Percentiles rank a stretch among this genome's conserved stretches.
Evolutionary conservation across 2,329 filamentous ascomycete species (phyloP).

Genomic region (Microascus cirrosus): DNA sequence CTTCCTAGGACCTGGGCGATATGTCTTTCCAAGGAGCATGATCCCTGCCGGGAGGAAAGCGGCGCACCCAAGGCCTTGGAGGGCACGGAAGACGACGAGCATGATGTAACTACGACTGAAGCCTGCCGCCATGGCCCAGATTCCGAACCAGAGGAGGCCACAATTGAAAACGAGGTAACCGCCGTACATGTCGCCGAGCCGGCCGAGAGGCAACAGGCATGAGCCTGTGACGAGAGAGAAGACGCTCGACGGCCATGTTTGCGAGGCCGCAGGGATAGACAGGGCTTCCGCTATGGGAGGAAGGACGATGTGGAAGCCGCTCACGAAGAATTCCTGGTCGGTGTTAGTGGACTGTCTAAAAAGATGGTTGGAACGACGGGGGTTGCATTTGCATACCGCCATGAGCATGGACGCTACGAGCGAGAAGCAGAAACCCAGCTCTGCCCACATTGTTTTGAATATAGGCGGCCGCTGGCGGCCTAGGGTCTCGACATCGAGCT

Average conservation of each 20-base stretch:
- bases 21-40: constrained; percentile 56
- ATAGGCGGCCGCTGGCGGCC: constrained; percentile 49
- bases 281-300: constrained; percentile 53
- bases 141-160: constrained; percentile 51
- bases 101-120: constrained; percentile 58
- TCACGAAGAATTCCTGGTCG: constrained; percentile 9
- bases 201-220: constrained; percentile 53
- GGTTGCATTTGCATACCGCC: constrained; percentile 5
- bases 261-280: constrained; percentile 47
- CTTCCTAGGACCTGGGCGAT: constrained; percentile 60
- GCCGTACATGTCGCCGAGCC: constrained; percentile 51
- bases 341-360: constrained; percentile 1
- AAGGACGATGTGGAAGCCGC: constrained; percentile 32
- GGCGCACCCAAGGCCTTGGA: constrained; percentile 64
- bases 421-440: constrained; percentile 51
- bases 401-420: constrained; percentile 53
- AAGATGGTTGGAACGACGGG: not conserved
- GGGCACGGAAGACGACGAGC: constrained; percentile 61
- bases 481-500: constrained; percentile 40
- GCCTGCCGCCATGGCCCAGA: constrained; percentile 60
- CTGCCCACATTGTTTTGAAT: constrained; percentile 41
- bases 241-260: constrained; percentile 54
- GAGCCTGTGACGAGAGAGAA: constrained; percentile 46
- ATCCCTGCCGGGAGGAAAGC: constrained; percentile 62
- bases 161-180: constrained; percentile 47